Evolutionary conservation across 495 filamentous ascomycete species (phyloP), one percentile per base, ranked within the genome.

Genomic region (Talaromyces ruber): DNA sequence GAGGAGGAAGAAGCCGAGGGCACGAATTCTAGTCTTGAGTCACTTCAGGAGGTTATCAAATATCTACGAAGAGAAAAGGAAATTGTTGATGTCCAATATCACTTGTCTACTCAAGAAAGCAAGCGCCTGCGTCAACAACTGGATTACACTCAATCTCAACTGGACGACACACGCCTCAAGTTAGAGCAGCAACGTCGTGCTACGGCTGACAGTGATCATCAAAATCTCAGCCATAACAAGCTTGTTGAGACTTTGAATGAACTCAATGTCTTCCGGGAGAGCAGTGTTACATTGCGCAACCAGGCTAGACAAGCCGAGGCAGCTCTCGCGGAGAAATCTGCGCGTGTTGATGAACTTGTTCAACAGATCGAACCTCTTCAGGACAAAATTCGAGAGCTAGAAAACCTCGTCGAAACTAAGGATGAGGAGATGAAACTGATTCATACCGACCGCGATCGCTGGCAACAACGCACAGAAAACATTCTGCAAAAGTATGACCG

Each of bases 21-120:
- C 8, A 64, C 72, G 18, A 73, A 76, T 16, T 74, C 80, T 0
- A 84, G 82, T 39, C 70, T 86, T 18, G 88, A 91, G 61, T 88
- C 89, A 62, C 82, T 97, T 26, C 88, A 93, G 61, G 92, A 97
- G 67, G 81, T 98, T 43, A 92, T 95, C 73, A 86, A 84, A 56
- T 98, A 91, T 73, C 77, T 98, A 59, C 86, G 95, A n/a, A 86
- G 90, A 51, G 95, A 98, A 76, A 98, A 97, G 76, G 93, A 98
- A 67, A 98, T 99, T 66, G 86, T 97, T 3, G 93, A 98, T 62
- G 91, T 97, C 6, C 93, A 98, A 68, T 91, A 90, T 63, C 91
- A 97, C 64, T 81, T 97, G 32, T 90, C 91, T 54, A 76, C 87
- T 0, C 89, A 96, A 68, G 94, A 97, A 68, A 79, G 83, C 58